A percentile compares a stretch with the other conserved stretches of the same genome.
phyloP scores from a whole-genome alignment of 495 filamentous ascomycete species.

The Talaromyces trachyspermus region DNA sequence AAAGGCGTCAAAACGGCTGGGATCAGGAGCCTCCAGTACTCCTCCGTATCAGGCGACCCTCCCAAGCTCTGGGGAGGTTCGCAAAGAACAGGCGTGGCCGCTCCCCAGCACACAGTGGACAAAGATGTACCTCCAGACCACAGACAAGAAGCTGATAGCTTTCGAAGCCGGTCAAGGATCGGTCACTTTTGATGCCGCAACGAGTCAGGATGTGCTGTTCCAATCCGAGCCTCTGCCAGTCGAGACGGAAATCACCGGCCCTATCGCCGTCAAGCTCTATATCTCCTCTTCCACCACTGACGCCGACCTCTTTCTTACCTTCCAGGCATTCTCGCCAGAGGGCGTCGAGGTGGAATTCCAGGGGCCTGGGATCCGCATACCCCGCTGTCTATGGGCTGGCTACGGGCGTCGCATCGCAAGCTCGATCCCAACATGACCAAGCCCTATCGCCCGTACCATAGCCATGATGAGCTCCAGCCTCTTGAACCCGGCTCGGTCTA shows the following conservation, averaged over 20 bases:
- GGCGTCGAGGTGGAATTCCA: slow-evolving; percentile 59
- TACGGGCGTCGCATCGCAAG: slow-evolving; percentile 48
- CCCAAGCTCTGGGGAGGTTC: no score
- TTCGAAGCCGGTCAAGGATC: no score
- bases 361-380: slow-evolving; percentile 36
- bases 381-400: slow-evolving; percentile 13
- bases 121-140: neutral
- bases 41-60: neutral
- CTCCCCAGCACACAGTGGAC: neutral
- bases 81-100: neutral
- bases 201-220: no score
- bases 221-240: neutral
- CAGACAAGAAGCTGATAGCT: no score
- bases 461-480: slow-evolving; percentile 41
- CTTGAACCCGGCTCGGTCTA: slow-evolving; percentile 52
- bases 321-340: slow-evolving; percentile 46
- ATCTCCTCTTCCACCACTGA: slow-evolving; percentile 49
- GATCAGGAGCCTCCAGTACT: neutral
- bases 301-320: slow-evolving; percentile 59
- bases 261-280: slow-evolving; percentile 52
- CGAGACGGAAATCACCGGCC: slow-evolving; percentile 60
- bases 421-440: slow-evolving; percentile 39
- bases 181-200: neutral
- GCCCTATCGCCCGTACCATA: slow-evolving; percentile 54
- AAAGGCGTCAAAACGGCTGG: neutral